A percentile compares a stretch with the other conserved stretches of the same genome.
Conservation (phyloP, 805 yeast species). For the Helenozyma baotianmanensis region DNA sequence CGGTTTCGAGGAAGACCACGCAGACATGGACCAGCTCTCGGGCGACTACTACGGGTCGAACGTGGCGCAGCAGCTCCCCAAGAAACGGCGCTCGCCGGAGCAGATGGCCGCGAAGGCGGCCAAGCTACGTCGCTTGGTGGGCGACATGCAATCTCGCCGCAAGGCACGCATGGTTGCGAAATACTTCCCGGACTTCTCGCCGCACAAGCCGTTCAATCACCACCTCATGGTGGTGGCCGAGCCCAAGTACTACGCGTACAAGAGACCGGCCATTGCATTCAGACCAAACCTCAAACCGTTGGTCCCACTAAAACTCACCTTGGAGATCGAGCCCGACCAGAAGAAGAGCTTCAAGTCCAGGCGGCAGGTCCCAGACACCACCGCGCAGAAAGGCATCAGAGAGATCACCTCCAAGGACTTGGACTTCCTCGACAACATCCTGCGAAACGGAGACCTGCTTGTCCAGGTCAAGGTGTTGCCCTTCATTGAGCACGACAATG, state of each 20-base stretch:
- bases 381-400: constrained; percentile 6
- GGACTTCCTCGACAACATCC: constrained; percentile 26
- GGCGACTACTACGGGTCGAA: not conserved
- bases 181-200: constrained; percentile 61
- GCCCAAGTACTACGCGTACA: constrained; percentile 51
- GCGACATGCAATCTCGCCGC: constrained; percentile 25
- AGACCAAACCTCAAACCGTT: constrained; percentile 37
- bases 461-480: constrained; percentile 21
- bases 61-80: not conserved
- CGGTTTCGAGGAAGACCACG: constrained; percentile 19
- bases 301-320: constrained; percentile 52
- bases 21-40: constrained; percentile 3
- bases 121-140: constrained; percentile 26
- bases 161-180: constrained; percentile 31
- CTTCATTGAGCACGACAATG: constrained; percentile 29
- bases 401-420: constrained; percentile 29
- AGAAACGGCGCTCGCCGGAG: constrained; percentile 12
- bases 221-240: constrained; percentile 62
- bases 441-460: constrained; percentile 15
- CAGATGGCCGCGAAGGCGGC: constrained; percentile 21
- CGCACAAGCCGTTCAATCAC: constrained; percentile 54
- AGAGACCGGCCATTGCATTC: constrained; percentile 43
- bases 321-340: constrained; percentile 65
- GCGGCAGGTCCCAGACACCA: constrained; percentile 2
- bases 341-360: constrained; percentile 45